Conservation (phyloP, 2,329 filamentous ascomycete species). For the Hypomyces perniciosus region DNA sequence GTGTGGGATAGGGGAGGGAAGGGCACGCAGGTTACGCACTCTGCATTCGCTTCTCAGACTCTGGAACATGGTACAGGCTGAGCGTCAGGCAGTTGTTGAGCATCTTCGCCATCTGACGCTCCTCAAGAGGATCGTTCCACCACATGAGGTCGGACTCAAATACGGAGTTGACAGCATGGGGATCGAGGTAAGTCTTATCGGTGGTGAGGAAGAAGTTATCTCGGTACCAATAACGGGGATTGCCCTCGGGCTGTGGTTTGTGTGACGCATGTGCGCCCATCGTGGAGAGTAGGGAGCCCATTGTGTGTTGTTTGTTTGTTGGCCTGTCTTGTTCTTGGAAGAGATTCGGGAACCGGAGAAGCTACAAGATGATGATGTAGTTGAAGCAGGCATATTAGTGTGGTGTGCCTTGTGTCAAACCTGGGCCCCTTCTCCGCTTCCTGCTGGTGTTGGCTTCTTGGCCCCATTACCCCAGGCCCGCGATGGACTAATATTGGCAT, state of each 20-base stretch:
- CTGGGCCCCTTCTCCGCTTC: background rate
- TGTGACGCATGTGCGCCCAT: conserved; percentile 14
- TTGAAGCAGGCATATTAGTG: background rate
- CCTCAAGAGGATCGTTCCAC: conserved; percentile 51
- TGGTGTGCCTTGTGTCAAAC: no score
- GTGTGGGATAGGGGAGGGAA: background rate
- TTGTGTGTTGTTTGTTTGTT: conserved; percentile 2
- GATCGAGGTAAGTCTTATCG: conserved; percentile 49
- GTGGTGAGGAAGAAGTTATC: conserved; percentile 57
- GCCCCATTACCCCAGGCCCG: no score
- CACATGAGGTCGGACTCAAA: conserved; percentile 53
- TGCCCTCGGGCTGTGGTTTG: conserved; percentile 24
- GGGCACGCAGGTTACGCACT: conserved; percentile 23
- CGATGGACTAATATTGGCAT: no score
- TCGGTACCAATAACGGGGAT: conserved; percentile 41
- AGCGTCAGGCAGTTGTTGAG: conserved; percentile 55
- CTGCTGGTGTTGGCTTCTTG: no score
- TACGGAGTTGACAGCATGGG: conserved; percentile 47
- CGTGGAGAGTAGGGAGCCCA: conserved; percentile 10
- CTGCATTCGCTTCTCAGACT: conserved; percentile 34
- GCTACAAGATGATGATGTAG: background rate
- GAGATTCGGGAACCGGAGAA: background rate
- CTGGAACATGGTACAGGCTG: conserved; percentile 45
- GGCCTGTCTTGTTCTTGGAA: background rate
- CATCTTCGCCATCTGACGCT: conserved; percentile 42